Conservation (phyloP, 2,329 filamentous ascomycete genomes). For the Phyllosticta paracitricarpa region DNA sequence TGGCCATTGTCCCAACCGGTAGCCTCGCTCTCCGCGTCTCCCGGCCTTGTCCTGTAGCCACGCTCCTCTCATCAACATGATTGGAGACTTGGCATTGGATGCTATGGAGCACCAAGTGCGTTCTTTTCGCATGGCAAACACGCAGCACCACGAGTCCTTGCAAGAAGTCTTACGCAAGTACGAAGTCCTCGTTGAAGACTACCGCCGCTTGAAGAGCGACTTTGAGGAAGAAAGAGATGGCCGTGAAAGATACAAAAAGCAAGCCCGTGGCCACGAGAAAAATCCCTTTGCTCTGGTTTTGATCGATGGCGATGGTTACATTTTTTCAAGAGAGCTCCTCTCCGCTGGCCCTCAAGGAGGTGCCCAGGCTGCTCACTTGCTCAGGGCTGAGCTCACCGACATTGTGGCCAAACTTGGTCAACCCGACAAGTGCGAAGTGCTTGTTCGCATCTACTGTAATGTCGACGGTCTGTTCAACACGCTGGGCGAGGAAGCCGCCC, state of each 20-base stretch:
- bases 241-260: conserved; percentile 11
- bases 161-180: conserved; percentile 9
- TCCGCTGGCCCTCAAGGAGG: conserved; percentile 44
- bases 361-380: conserved; percentile 42
- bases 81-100: conserved; percentile 7
- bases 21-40: neutral
- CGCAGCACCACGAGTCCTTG: conserved; percentile 5
- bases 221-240: conserved; percentile 11
- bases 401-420: conserved; percentile 30
- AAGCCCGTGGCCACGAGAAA: conserved; percentile 28
- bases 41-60: neutral
- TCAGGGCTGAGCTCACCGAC: conserved; percentile 42
- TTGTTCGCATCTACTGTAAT: conserved; percentile 49
- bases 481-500: conserved; percentile 39
- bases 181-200: conserved; percentile 6
- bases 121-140: conserved; percentile 3
- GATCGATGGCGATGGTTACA: conserved; percentile 53
- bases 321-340: conserved; percentile 43
- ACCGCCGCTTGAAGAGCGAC: conserved; percentile 8
- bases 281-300: conserved; percentile 52
- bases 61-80: conserved; percentile 1
- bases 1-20: neutral
- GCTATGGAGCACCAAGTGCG: conserved; percentile 7
- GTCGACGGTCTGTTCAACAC: conserved; percentile 43
- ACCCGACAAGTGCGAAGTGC: conserved; percentile 41